Evolutionary conservation across 148 eudicot species (phyloP).

Genomic region (Cornus suecica): DNA sequence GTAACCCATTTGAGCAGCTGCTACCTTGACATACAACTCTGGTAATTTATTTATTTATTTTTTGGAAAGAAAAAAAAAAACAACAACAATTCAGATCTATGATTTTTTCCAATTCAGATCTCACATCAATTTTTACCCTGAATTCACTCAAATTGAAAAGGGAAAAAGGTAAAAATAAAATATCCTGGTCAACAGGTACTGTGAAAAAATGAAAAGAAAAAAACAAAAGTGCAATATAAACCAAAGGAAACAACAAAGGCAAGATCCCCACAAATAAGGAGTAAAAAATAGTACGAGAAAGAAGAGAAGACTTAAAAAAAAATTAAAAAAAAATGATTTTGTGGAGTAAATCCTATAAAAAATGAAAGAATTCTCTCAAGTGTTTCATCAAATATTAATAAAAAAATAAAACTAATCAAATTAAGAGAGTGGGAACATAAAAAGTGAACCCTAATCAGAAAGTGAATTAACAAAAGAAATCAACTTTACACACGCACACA

Average conservation of each 20-base stretch:
- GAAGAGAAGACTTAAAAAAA: too few species aligned
- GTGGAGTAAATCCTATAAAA: not conserved
- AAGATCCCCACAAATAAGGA: not conserved
- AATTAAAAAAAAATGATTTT: not conserved
- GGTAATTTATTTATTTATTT: too few species aligned
- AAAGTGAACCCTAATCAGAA: not conserved
- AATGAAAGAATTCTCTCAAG: not conserved
- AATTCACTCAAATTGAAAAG: not conserved
- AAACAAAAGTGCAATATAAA: not conserved
- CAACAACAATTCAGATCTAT: too few species aligned
- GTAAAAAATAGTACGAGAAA: too few species aligned
- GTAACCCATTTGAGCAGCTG: not conserved
- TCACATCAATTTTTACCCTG: not conserved
- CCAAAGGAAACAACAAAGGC: not conserved
- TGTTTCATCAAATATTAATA: not conserved
- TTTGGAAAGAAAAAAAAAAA: too few species aligned
- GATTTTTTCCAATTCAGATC: not conserved
- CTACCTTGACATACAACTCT: not conserved
- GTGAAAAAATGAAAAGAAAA: too few species aligned
- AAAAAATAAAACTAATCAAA: too few species aligned
- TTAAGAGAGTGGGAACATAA: too few species aligned
- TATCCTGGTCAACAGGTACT: too few species aligned
- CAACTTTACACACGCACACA: too few species aligned
- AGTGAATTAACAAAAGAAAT: too few species aligned
- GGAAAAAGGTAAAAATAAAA: not conserved